phyloP scores from a whole-genome alignment of 179 eudicot species.

The Sideroxylon spinosum region DNA sequence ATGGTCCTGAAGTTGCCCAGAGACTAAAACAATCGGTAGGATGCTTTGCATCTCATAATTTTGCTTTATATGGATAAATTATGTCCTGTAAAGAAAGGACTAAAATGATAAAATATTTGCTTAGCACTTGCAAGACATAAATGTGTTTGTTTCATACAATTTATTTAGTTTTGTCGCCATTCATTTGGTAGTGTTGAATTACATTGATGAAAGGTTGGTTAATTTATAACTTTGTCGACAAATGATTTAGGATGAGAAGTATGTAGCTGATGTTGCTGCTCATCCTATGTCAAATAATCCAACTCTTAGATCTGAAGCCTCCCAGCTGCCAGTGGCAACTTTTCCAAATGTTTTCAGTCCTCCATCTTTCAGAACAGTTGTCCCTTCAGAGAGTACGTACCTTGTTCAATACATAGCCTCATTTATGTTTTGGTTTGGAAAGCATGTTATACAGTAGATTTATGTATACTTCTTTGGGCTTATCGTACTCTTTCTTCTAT shows the following conservation, averaged over 20 bases:
- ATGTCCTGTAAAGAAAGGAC: neutral
- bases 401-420: conserved; percentile 5
- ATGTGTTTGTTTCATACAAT: neutral
- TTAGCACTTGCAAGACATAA: neutral
- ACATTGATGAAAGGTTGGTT: neutral
- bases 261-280: conserved; percentile 31
- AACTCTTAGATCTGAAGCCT: conserved; percentile 47
- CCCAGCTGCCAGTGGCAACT: conserved; percentile 39
- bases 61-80: neutral
- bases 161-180: neutral
- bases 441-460: neutral
- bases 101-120: neutral
- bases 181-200: neutral
- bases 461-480: neutral
- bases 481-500: neutral
- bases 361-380: conserved; percentile 30
- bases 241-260: conserved; percentile 49
- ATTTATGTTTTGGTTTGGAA: conserved; percentile 3
- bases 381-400: conserved; percentile 62
- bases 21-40: conserved; percentile 50
- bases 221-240: neutral
- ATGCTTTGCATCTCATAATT: neutral
- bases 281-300: conserved; percentile 32
- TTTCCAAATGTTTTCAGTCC: conserved; percentile 43
- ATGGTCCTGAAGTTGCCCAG: conserved; percentile 75